Base-by-base conservation (phyloP, 176 grass and related monocot species). In the Oryza punctata region DNA sequence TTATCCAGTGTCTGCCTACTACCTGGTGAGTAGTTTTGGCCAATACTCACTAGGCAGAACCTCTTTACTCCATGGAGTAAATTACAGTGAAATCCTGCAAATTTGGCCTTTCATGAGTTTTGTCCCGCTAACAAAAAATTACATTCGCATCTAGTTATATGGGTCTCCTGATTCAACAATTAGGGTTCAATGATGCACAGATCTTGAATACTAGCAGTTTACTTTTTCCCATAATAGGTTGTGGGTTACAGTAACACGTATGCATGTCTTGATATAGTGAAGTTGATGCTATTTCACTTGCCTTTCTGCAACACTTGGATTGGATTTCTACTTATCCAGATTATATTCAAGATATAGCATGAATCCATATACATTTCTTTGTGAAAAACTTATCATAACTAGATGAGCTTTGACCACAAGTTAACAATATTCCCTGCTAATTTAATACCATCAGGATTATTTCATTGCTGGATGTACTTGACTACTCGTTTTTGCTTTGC, bases 21-120 rank as follows among this genome's bases (percentile, higher is more conserved):
- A 21, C 54, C 54, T 23, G 6, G 49, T 7, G 49, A 18, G 5
- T 52, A 52, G 16, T 70, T 15, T 27, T 73, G 14, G 6, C 10
- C 10, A 41, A 47, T 64, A 1, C 7, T 38, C 37, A 8, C 6
- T 38, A 38, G 37, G 37, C 6, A 9, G 1, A 38, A 38, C 37
- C 37, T 38, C 37, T 38, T 9, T 8, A 38, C 37, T 38, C 37
- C 37, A 38, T 38, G 37, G 37, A 38, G 37, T 38, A n/a, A 4
- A 77, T n/a, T 67, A 33, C 29, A 64, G 72, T 10, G 12, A 44
- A 12, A 76, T 44, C 32, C 49, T 88, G 59, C n/a, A 79, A 73
- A 28, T 77, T 24, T 77, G 19, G 57, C 0, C 19, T 83, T 40
- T 8, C 21, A 33, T 35, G 14, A 61, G 11, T 45, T 19, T n/a